Evolutionary conservation across 495 filamentous ascomycete genomes (phyloP).

Genomic region (Lentithecium fluviatile): DNA sequence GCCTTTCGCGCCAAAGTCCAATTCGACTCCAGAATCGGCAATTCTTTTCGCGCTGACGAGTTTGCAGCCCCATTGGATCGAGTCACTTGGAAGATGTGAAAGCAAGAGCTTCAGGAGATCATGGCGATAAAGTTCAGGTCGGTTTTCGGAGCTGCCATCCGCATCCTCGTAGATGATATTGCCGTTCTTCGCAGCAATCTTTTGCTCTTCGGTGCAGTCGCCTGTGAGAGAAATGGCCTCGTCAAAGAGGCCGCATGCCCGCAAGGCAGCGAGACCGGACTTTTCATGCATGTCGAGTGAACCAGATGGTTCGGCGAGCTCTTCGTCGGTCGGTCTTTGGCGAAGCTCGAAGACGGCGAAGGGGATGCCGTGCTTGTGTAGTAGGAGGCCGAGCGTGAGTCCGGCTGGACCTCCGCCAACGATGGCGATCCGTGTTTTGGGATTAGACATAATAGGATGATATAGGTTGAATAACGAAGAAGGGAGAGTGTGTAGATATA

Average conservation of each 20-base stretch:
- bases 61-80: slow-evolving; percentile 51
- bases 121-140: slow-evolving; percentile 51
- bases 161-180: slow-evolving; percentile 43
- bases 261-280: slow-evolving; percentile 53
- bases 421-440: slow-evolving; percentile 26
- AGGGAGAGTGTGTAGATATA: no score
- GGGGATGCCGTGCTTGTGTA: slow-evolving; percentile 42
- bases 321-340: slow-evolving; percentile 31
- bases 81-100: slow-evolving; percentile 41
- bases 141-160: slow-evolving; percentile 34
- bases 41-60: slow-evolving; percentile 29
- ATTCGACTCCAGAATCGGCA: slow-evolving; percentile 33
- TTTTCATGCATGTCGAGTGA: slow-evolving; percentile 57
- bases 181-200: slow-evolving; percentile 45
- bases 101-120: slow-evolving; percentile 47
- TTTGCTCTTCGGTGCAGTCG: slow-evolving; percentile 43
- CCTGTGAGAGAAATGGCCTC: slow-evolving; percentile 45
- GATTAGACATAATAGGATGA: no score
- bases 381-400: slow-evolving; percentile 21
- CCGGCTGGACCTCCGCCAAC: slow-evolving; percentile 34
- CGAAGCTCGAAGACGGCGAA: slow-evolving; percentile 57
- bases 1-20: slow-evolving; percentile 40
- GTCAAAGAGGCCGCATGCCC: slow-evolving; percentile 50
- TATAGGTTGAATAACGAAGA: no score
- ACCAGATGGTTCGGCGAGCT: slow-evolving; percentile 42